phyloP scores from a whole-genome alignment of 2,329 filamentous ascomycete species.

The Amylocarpus encephaloides region DNA sequence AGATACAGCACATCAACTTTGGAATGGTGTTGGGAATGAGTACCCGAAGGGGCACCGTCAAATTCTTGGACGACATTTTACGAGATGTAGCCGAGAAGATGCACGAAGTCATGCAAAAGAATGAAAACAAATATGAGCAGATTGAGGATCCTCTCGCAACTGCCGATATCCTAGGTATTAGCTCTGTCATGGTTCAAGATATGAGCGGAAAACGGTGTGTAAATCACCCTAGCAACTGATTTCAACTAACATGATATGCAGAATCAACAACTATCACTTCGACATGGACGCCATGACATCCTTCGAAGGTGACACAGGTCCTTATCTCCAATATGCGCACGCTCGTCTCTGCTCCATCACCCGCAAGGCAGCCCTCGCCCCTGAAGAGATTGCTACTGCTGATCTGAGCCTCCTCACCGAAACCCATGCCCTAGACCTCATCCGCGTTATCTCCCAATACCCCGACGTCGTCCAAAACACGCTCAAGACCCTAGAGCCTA shows the following conservation, averaged over 20 bases:
- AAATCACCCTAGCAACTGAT: neutral
- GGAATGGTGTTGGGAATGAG: conserved; percentile 66
- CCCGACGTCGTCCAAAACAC: conserved; percentile 82
- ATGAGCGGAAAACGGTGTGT: conserved; percentile 86
- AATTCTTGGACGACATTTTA: conserved; percentile 66
- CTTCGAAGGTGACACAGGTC: conserved; percentile 79
- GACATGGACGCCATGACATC: conserved; percentile 77
- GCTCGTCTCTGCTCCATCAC: conserved; percentile 63
- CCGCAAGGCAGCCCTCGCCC: conserved; percentile 46
- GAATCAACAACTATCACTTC: conserved; percentile 64
- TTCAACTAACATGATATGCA: conserved; percentile 20
- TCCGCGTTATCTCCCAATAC: conserved; percentile 74
- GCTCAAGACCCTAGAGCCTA: conserved; percentile 73
- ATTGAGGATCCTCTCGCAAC: conserved; percentile 75
- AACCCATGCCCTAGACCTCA: conserved; percentile 64
- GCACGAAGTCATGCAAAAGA: conserved; percentile 95
- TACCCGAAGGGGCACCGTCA: conserved; percentile 66
- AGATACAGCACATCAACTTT: conserved; percentile 71
- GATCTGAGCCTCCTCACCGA: conserved; percentile 65
- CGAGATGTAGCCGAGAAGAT: conserved; percentile 84
- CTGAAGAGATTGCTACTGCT: conserved; percentile 54
- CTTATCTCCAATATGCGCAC: conserved; percentile 79
- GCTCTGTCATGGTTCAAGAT: conserved; percentile 95
- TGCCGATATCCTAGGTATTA: conserved; percentile 87
- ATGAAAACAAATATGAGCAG: conserved; percentile 83